These are phyloP conservation scores for Schwanniomyces yamadae DNA, from an alignment of 805 yeast species.

Conservation along the genomic window DNA sequence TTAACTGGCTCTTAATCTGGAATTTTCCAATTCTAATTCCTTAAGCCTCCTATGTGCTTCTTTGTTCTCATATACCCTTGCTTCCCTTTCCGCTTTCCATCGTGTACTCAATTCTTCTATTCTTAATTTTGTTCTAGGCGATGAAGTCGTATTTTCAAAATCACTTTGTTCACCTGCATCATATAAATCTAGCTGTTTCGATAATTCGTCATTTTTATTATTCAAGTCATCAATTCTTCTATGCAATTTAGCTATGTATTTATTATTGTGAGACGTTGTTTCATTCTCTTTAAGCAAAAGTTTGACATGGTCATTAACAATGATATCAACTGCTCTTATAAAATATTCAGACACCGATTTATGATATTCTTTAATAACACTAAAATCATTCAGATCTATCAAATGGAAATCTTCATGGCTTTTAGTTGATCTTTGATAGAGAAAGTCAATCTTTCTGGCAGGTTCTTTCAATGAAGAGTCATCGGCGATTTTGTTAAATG, in stretches of 20 bases:
- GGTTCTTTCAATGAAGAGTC: constrained; percentile 61
- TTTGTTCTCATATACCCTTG: constrained; percentile 58
- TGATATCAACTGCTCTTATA: constrained; percentile 58
- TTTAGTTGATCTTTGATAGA: constrained; percentile 1
- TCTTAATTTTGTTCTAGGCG: constrained; percentile 47
- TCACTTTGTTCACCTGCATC: constrained; percentile 8
- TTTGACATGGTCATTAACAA: constrained; percentile 55
- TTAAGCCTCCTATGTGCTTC: constrained; percentile 52
- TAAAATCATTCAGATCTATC: constrained; percentile 20
- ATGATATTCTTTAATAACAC: constrained; percentile 30
- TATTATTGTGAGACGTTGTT: constrained; percentile 13
- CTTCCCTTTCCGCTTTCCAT: constrained; percentile 72
- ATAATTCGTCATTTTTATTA: constrained; percentile 19
- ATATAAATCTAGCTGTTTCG: constrained; percentile 12
- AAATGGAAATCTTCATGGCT: constrained; percentile 13
- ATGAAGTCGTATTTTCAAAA: constrained; percentile 1
- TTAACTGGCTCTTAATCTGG: constrained; percentile 22
- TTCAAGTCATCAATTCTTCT: constrained; percentile 27
- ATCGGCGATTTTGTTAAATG: constrained; percentile 57
- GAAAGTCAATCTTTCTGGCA: constrained; percentile 42
- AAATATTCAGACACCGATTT: constrained; percentile 54
- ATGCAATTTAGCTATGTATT: constrained; percentile 23
- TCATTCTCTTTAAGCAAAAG: constrained; percentile 37
- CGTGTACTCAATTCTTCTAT: constrained; percentile 61
- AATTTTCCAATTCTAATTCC: constrained; percentile 58